Conservation (phyloP, 192 early-diverging fungal genomes). For the Entophlyctis luteolus region DNA sequence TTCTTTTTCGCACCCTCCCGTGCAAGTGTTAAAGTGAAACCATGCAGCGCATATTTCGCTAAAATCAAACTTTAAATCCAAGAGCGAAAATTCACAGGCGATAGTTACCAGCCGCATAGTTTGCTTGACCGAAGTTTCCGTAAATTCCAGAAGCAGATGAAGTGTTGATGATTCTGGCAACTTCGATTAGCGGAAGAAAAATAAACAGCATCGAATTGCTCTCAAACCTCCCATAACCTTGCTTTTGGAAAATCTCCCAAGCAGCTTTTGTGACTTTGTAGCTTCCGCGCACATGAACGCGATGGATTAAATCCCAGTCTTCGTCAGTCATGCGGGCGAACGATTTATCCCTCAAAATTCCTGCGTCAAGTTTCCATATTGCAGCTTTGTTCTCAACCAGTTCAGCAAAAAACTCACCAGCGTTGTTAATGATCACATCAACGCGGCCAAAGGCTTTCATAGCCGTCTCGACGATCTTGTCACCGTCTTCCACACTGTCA, state of each 20-base stretch:
- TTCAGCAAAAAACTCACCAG: conserved; percentile 52
- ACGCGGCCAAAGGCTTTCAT: conserved; percentile 90
- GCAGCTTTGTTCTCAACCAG: no score
- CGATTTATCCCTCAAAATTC: conserved; percentile 92
- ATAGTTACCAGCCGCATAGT: conserved; percentile 76
- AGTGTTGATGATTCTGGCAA: conserved; percentile 81
- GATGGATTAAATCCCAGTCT: conserved; percentile 93
- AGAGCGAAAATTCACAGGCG: no score
- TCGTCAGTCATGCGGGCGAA: conserved; percentile 96
- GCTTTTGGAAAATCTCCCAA: conserved; percentile 92
- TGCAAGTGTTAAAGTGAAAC: conserved; percentile 87
- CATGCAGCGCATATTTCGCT: conserved; percentile 92
- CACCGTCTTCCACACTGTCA: conserved; percentile 95
- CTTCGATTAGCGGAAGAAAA: not conserved
- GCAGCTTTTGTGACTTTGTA: conserved; percentile 97
- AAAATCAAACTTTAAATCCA: no score
- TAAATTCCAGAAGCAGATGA: conserved; percentile 97
- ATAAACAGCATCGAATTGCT: not conserved
- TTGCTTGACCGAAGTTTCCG: conserved; percentile 96
- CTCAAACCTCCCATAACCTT: conserved; percentile 80
- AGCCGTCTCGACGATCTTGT: conserved; percentile 96
- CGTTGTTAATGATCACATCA: conserved; percentile 97
- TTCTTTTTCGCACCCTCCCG: conserved; percentile 93
- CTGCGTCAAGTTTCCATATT: no score
- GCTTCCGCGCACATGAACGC: conserved; percentile 88